phyloP scores from a whole-genome alignment of 257 asterid species.

The Jacaranda mimosifolia region DNA sequence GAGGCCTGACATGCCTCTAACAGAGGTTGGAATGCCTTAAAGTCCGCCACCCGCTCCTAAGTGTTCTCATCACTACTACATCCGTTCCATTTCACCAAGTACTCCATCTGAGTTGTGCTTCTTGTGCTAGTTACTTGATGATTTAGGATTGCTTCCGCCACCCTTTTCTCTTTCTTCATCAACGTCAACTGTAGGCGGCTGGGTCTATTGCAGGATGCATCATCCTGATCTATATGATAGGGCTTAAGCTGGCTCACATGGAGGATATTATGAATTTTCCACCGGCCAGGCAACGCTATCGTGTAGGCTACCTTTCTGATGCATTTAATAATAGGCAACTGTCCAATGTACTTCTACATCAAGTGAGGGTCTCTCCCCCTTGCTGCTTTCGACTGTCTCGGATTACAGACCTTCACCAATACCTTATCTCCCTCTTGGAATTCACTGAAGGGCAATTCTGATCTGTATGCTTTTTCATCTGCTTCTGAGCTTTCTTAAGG shows the following conservation, averaged over 20 bases:
- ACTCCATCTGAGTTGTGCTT: too few relatives aligned
- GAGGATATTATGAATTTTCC: not conserved
- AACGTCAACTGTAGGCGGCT: not conserved
- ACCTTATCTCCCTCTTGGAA: not conserved
- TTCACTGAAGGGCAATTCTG: not conserved
- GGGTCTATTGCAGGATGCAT: not conserved
- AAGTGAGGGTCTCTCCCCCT: conserved; percentile 8
- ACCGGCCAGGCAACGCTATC: not conserved
- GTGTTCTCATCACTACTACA: not conserved
- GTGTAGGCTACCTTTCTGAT: conserved; percentile 5
- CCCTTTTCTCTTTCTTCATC: not conserved
- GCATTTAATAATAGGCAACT: not conserved
- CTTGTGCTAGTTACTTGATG: not conserved
- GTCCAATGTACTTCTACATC: not conserved
- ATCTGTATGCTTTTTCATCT: not conserved
- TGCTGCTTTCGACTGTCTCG: not conserved
- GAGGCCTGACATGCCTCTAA: not conserved
- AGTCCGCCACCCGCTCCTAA: not conserved
- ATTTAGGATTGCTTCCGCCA: not conserved
- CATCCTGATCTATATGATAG: not conserved
- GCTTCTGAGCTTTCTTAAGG: not conserved
- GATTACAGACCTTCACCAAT: not conserved
- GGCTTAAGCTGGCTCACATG: conserved; percentile 1
- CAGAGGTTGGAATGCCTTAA: not conserved
- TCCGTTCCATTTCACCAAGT: not conserved